These are phyloP conservation scores for Sphaerulina vaccinii DNA, from an alignment of 2,329 filamentous ascomycete species.

Conservation along the genomic window DNA sequence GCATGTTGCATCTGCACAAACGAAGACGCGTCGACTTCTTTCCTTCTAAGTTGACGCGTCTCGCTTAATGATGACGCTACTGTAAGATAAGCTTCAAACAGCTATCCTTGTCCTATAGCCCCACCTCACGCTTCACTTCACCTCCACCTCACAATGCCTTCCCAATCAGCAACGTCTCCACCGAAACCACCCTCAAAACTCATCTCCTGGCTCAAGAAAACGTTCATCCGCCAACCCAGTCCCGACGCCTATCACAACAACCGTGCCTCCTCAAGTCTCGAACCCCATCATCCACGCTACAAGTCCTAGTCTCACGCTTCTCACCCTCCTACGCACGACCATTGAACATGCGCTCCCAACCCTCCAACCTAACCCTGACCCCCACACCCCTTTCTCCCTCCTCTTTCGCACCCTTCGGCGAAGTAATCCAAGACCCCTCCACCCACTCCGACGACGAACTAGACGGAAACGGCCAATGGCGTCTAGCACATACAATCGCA, in stretches of 20 bases:
- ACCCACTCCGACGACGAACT: slow-evolving; percentile 46
- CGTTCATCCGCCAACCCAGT: slow-evolving; percentile 22
- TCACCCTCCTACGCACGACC: neutral
- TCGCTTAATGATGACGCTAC: neutral
- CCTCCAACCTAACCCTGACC: neutral
- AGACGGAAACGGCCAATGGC: slow-evolving; percentile 17
- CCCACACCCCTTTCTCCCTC: slow-evolving; percentile 40
- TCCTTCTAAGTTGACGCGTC: slow-evolving; percentile 10
- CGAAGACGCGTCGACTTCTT: slow-evolving; percentile 11
- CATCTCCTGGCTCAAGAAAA: slow-evolving; percentile 21
- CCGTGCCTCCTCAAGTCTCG: too few relatives aligned
- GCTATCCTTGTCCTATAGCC: slow-evolving; percentile 1
- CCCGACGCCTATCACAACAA: slow-evolving; percentile 18
- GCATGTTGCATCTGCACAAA: neutral
- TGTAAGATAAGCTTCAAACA: slow-evolving; percentile 3
- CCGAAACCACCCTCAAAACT: slow-evolving; percentile 10
- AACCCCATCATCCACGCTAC: slow-evolving; percentile 47
- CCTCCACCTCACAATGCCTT: slow-evolving; percentile 6
- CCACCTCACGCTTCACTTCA: neutral
- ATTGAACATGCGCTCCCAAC: slow-evolving; percentile 7
- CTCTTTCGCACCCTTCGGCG: slow-evolving; percentile 76
- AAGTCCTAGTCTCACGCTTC: too few relatives aligned
- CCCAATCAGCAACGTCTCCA: slow-evolving; percentile 7
- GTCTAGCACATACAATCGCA: slow-evolving; percentile 55
- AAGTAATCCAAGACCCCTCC: slow-evolving; percentile 70